A percentile compares a stretch with the other conserved stretches of the same genome.
Conservation (phyloP, 441 rosid genomes). For the Viola pubescens region DNA sequence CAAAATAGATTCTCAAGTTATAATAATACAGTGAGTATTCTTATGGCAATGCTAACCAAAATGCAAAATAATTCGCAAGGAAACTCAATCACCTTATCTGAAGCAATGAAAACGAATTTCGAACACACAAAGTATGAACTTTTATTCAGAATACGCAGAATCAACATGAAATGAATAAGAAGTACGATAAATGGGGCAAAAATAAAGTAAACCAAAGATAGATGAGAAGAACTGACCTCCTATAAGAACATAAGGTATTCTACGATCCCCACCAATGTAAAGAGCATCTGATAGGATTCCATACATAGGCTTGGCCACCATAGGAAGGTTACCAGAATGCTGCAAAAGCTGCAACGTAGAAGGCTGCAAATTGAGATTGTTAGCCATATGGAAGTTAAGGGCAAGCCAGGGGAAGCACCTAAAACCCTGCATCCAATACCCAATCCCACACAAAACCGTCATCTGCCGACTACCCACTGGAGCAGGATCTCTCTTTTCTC, state of each 20-base stretch:
- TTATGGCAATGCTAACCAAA: background rate
- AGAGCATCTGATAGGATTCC: conserved; percentile 75
- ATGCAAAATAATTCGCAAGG: background rate
- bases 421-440: conserved; percentile 76
- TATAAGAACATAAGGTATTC: conserved; percentile 62
- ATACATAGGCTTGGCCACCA: conserved; percentile 79
- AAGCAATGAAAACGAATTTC: background rate
- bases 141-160: no score
- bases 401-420: conserved; percentile 90
- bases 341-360: conserved; percentile 75
- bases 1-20: background rate
- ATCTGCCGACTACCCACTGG: conserved; percentile 41
- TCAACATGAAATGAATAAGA: background rate
- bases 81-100: background rate
- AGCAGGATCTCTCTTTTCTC: conserved; percentile 26
- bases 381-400: conserved; percentile 72
- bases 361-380: conserved; percentile 54
- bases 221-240: conserved; percentile 45
- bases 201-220: background rate
- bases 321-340: conserved; percentile 60
- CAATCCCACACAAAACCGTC: conserved; percentile 59
- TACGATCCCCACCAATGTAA: conserved; percentile 51
- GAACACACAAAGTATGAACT: background rate
- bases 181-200: background rate
- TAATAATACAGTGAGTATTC: background rate